phyloP scores from a whole-genome alignment of 2,329 filamentous ascomycete species.

The Botrytis galanthina region DNA sequence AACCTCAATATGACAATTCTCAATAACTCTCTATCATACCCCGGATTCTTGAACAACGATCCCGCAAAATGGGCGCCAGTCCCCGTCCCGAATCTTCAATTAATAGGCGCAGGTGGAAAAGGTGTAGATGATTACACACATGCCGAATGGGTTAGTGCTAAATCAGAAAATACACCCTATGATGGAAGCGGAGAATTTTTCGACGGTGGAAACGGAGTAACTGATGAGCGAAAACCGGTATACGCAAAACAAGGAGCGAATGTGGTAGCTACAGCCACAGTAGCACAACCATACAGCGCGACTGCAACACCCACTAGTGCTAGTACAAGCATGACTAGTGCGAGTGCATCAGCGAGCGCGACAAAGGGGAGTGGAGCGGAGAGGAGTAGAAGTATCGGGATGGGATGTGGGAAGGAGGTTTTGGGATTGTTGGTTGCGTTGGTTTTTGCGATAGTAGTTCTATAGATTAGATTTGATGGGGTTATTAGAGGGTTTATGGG shows the following conservation, averaged over 20 bases:
- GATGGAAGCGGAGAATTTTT: constrained; percentile 46
- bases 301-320: constrained; percentile 44
- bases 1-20: constrained; percentile 39
- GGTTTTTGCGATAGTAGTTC: constrained; percentile 18
- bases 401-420: constrained; percentile 45
- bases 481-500: neutral
- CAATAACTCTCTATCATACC: constrained; percentile 47
- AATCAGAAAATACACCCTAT: constrained; percentile 42
- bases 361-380: constrained; percentile 89
- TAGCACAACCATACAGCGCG: constrained; percentile 72
- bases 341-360: constrained; percentile 69
- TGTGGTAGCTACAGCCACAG: constrained; percentile 25
- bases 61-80: constrained; percentile 37
- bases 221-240: constrained; percentile 40
- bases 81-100: constrained; percentile 45
- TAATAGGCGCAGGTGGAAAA: constrained; percentile 46
- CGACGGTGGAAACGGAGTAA: constrained; percentile 41
- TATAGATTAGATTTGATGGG: neutral
- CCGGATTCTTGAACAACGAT: constrained; percentile 43
- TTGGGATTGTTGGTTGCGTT: constrained; percentile 19
- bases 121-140: constrained; percentile 41
- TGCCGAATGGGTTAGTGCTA: constrained; percentile 37
- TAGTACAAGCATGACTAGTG: constrained; percentile 83
- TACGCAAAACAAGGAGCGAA: constrained; percentile 40
- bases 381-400: constrained; percentile 70